Evolutionary conservation across 768 basidiomycete genomes (phyloP), one percentile per base, ranked within the genome.

Genomic region (Lenzites betulinus): DNA sequence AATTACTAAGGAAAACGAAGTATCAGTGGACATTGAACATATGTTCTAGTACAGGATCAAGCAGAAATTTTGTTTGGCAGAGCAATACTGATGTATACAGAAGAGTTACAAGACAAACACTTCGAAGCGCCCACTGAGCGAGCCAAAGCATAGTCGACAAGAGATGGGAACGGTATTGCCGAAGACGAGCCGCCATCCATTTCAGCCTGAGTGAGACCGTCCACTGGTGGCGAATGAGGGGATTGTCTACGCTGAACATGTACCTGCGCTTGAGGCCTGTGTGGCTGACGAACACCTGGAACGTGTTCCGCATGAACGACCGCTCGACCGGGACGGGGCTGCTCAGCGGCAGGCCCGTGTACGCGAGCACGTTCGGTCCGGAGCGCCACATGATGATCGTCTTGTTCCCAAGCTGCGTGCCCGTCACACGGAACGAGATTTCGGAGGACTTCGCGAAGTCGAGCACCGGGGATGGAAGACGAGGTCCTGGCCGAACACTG

Each of bases 231-330:
- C 88, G 85, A 18, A 90, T 81, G 39, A 90, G 78, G 1, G 88
- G 82, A 67, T 94, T 92, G 51, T 89, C 85, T 42, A 97, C 86
- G 63, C 92, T 94, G 79, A 97, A 98, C 87, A 97, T 94, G 76
- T 98, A 98, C 68, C 88, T 86, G 65, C 94, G 83, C 73, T 89
- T 91, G 54, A 77, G 60, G 30, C 86, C 85, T 30, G 78, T 70
- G 63, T 88, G 84, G 66, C 87, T 86, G 41, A 79, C 63, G 76
- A 98, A 98, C 2, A 93, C 75, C 72, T 97, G 93, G 81, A 98
- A 95, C 0, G 95, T 97, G 71, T 98, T 91, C 59, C 88, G 85
- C 96, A 98, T 98, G 77, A 98, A 98, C 0, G 93, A 88, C 20
- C 94, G 88, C 70, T 96, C 94, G 60, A 96, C 87, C 22, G 83